Base-by-base conservation (phyloP, 805 yeast genomes). In the Lachancea thermotolerans region DNA sequence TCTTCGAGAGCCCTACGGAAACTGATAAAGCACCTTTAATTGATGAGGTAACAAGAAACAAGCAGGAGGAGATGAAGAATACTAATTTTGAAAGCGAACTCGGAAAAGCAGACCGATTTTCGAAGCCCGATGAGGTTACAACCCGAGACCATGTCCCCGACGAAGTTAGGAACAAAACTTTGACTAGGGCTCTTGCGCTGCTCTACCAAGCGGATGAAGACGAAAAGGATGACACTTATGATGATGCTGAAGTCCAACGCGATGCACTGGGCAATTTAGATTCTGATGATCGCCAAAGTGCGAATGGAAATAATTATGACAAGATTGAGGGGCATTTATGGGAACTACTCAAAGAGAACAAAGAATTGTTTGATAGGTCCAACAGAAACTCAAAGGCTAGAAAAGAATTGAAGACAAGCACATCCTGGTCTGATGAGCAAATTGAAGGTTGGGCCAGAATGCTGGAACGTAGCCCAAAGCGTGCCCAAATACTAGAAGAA, bases 391-490 rank as follows among this genome's bases (percentile, higher is more conserved):
- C 81, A 0, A 65, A 68, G 36, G 64, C 58, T 9, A 70, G 96
- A 42, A 64, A 68, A 29, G 73, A 71, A 21, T 66, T 87, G 58
- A 77, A 73, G 50, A 53, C 60, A 5, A 69, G 70, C 33, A 74
- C 82, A 0, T 70, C 70, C 1, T 88, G 95, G 96, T 71, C 89
- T 0, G 90, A 89, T 62, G 96, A 88, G 57, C 95, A 87, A 60
- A 78, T 91, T 39, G 96, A 90, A 70, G 95, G 96, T 0, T 91
- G 97, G 97, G 82, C 83, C 1, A 68, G 84, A 45, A 83, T 85
- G 83, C 59, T 89, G 15, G 72, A 77, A 42, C 77, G 76, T 54
- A 76, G 80, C 36, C 88, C 93, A 0, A 70, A 71, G 37, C 70
- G 85, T 46, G 81, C 76, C 51, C 74, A 75, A 53, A 47, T 78